These are phyloP conservation scores for Pseudozyma hubeiensis DNA, from an alignment of 1,284 basidiomycete genomes.

Conservation along the genomic window DNA sequence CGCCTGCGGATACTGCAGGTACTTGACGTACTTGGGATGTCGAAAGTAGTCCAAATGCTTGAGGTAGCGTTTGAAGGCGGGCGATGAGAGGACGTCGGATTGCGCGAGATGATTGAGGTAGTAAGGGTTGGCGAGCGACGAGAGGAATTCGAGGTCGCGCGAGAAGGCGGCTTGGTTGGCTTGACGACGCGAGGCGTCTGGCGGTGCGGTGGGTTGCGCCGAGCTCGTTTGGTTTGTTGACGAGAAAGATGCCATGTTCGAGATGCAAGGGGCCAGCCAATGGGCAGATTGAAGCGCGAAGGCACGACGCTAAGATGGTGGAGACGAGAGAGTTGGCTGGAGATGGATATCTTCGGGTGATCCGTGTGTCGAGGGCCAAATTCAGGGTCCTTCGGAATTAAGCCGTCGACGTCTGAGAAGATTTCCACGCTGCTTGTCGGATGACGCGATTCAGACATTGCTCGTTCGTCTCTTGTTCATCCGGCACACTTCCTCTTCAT, in stretches of 20 bases:
- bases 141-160: slow-evolving; percentile 62
- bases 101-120: slow-evolving; percentile 61
- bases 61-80: slow-evolving; percentile 57
- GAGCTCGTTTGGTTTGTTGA: background rate
- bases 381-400: slow-evolving; percentile 45
- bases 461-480: background rate
- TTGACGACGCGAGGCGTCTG: slow-evolving; percentile 5
- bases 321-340: background rate
- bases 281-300: too few relatives aligned
- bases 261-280: background rate
- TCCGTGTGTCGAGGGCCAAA: slow-evolving; percentile 1
- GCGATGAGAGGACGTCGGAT: slow-evolving; percentile 45
- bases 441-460: slow-evolving; percentile 25
- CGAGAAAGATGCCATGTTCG: background rate
- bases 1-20: slow-evolving; percentile 62
- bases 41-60: slow-evolving; percentile 58
- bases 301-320: too few relatives aligned
- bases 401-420: slow-evolving; percentile 17
- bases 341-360: slow-evolving; percentile 3
- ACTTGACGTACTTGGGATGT: slow-evolving; percentile 57
- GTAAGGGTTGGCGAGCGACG: slow-evolving; percentile 61
- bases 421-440: slow-evolving; percentile 1
- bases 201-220: background rate
- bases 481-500: background rate
- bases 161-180: slow-evolving; percentile 60